These are phyloP conservation scores for Centrapalus pauciflorus DNA, from an alignment of 129 eudicot species.

Conservation along the genomic window DNA sequence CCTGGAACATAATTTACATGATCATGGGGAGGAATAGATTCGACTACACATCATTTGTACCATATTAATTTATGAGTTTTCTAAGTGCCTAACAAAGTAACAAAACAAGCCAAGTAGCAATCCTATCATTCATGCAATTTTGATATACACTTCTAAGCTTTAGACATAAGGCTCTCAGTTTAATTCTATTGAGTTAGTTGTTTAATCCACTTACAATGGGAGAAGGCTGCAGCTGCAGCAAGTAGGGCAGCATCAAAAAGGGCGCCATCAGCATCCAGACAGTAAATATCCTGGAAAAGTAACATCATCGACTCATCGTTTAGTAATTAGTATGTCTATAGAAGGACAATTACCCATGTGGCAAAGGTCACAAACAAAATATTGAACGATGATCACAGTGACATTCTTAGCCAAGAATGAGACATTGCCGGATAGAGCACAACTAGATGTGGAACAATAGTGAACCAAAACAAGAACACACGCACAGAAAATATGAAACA, in stretches of 20 bases:
- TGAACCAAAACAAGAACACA: neutral
- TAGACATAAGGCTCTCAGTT: too few species aligned
- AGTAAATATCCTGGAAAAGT: constrained; percentile 72
- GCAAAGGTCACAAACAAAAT: neutral
- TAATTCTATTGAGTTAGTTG: neutral
- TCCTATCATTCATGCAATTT: neutral
- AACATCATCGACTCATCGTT: too few species aligned
- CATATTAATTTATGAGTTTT: neutral
- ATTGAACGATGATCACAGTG: neutral
- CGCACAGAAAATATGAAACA: too few species aligned
- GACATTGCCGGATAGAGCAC: neutral
- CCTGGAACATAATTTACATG: neutral
- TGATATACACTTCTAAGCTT: too few species aligned
- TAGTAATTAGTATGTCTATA: neutral
- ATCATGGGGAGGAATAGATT: neutral
- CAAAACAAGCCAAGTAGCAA: neutral
- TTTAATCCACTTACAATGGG: constrained; percentile 61
- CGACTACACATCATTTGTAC: neutral
- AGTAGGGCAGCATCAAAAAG: constrained; percentile 90
- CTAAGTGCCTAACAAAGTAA: neutral
- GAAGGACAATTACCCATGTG: neutral
- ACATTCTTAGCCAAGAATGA: neutral
- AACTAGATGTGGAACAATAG: neutral
- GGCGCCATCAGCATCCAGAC: constrained; percentile 97
- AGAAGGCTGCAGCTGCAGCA: constrained; percentile 84